Evolutionary conservation across 2,329 filamentous ascomycete species (phyloP).

Genomic region (Pestalotiopsis sp.): DNA sequence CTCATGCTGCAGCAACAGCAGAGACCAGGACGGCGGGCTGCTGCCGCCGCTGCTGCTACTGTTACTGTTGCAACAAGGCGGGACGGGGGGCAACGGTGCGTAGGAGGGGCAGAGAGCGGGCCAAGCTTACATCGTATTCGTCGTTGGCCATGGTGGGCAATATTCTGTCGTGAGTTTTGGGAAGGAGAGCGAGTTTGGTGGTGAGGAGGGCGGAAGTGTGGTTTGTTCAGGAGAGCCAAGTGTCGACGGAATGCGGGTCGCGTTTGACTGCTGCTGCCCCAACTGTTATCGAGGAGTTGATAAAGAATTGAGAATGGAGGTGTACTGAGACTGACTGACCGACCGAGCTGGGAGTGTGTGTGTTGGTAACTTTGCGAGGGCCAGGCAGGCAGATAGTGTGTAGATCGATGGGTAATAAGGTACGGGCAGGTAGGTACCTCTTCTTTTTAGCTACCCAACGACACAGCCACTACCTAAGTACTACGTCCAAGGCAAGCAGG

Average conservation of each 20-base stretch:
- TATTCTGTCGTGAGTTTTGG: constrained; percentile 16
- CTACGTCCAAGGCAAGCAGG: no score
- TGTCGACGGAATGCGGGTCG: constrained; percentile 12
- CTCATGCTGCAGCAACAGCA: neutral
- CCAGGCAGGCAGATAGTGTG: neutral
- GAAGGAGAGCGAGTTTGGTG: constrained; percentile 13
- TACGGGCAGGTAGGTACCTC: neutral
- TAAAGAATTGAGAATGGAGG: constrained; percentile 10
- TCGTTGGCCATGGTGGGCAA: constrained; percentile 89
- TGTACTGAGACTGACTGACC: neutral
- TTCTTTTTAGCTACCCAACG: neutral
- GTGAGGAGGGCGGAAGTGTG: constrained; percentile 14
- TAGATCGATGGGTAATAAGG: neutral
- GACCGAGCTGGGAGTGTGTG: neutral
- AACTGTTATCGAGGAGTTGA: constrained; percentile 11
- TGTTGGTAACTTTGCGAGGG: neutral
- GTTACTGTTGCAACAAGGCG: constrained; percentile 12
- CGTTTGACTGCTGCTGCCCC: constrained; percentile 7
- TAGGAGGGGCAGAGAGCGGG: constrained; percentile 25
- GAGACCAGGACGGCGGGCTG: neutral
- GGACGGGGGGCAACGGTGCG: constrained; percentile 18
- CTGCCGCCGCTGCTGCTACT: neutral
- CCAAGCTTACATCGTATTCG: constrained; percentile 91
- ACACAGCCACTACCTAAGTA: neutral
- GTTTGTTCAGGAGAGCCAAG: constrained; percentile 10